These are phyloP conservation scores for Podospora pseudocomata DNA, from an alignment of 495 filamentous ascomycete species.

Conservation along the genomic window DNA sequence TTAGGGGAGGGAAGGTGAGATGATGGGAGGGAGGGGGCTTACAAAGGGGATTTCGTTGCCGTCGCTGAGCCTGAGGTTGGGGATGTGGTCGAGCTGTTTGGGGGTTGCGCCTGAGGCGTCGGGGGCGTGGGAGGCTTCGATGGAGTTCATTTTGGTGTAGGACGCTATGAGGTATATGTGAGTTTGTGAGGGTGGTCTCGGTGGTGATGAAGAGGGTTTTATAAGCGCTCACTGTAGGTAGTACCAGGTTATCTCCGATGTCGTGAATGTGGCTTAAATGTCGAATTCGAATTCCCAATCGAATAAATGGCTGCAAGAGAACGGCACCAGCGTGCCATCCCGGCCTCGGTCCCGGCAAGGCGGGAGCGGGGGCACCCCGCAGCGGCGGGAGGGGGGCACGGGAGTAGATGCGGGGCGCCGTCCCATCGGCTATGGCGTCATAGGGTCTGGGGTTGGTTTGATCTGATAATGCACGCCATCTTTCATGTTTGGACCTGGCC, in stretches of 20 bases:
- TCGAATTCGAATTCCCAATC: neutral
- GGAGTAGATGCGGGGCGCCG: constrained; percentile 19
- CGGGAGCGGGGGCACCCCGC: constrained; percentile 14
- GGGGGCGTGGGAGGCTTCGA: constrained; percentile 29
- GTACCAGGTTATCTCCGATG: neutral
- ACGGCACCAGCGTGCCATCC: neutral
- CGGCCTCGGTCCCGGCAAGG: constrained; percentile 7
- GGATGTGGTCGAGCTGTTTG: constrained; percentile 37
- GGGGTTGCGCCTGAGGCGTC: constrained; percentile 26
- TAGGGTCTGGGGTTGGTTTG: neutral
- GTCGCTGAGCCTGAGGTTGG: constrained; percentile 63
- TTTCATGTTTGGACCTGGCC: neutral
- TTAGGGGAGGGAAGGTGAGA: neutral
- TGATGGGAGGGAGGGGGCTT: constrained; percentile 24
- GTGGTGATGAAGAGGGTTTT: neutral
- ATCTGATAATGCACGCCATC: neutral
- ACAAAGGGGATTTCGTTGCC: constrained; percentile 71
- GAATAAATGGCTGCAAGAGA: neutral
- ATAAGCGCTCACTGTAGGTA: neutral
- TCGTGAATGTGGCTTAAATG: neutral
- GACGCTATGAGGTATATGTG: neutral
- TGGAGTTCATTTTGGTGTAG: constrained; percentile 36
- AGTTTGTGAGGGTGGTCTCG: neutral
- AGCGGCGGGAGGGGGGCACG: neutral
- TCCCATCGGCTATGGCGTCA: constrained; percentile 26